These are phyloP conservation scores for Cutaneotrichosporon sp. DNA, from an alignment of 1,284 basidiomycete genomes.

Conservation along the genomic window DNA sequence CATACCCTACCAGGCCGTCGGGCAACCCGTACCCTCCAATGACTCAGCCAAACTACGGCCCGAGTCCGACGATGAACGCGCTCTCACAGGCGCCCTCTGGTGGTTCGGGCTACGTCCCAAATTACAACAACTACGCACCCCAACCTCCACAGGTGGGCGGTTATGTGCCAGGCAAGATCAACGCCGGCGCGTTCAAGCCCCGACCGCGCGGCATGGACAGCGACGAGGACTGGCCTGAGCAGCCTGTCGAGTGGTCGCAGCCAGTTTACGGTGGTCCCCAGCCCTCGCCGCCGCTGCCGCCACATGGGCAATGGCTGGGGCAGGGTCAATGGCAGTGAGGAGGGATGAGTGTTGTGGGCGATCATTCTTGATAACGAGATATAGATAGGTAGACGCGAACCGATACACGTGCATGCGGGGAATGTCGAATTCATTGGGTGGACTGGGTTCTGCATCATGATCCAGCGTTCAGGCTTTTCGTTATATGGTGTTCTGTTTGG, in stretches of 20 bases:
- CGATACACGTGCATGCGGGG: not conserved
- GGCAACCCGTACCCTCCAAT: not conserved
- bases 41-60: not conserved
- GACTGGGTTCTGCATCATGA: no score
- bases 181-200: constrained; percentile 5
- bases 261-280: not conserved
- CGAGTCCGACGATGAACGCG: constrained; percentile 6
- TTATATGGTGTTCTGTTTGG: no score
- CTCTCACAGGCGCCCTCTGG: not conserved
- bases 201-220: not conserved
- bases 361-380: no score
- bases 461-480: no score
- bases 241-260: constrained; percentile 2
- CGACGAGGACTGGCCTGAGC: not conserved
- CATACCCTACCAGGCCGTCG: not conserved
- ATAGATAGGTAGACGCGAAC: not conserved
- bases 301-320: not conserved
- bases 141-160: not conserved
- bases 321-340: not conserved
- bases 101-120: not conserved
- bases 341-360: not conserved
- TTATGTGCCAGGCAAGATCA: not conserved
- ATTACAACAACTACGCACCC: constrained; percentile 1
- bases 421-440: not conserved
- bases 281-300: not conserved